Evolutionary conservation across 495 filamentous ascomycete genomes (phyloP), one percentile per base, ranked within the genome.

Genomic region (Aspergillus cristatus): DNA sequence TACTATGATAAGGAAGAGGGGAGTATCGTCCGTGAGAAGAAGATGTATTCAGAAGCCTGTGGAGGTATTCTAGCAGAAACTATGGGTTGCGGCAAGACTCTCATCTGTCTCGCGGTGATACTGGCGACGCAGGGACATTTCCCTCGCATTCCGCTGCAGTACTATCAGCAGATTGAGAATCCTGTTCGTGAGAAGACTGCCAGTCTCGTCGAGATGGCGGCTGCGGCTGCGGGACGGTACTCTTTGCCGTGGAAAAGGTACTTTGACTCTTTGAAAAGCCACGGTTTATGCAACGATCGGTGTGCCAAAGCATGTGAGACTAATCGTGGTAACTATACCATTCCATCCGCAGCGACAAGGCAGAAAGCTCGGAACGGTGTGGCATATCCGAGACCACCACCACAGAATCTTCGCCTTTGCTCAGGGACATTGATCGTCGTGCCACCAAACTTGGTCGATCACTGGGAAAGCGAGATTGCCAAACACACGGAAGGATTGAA

Each of bases 41-140:
- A 68, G 7, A 70, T 74, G 38, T 94, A 91, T 50, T 86, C 90
- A 12, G 74, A 79, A 37, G 73, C 79, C 14, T 70, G 69, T 41
- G 90, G 90, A 35, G 90, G 89, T 10, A 68, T 70, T 26, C 56
- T 70, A 28, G 57, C 67, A 3, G 65, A 67, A 42, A 91, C 73
- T 31, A 82, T 84, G 78, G 76, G 75, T 28, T 70, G 77, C 4
- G 89, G 90, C 0, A 97, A 97, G 63, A 96, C 90, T 0, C 57
- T 95, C 18, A 93, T 97, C 7, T 86, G 83, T 40, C 64, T 97
- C 13, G 73, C 88, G 18, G 62, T 89, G 2, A 84, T 95, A 28
- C 65, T 93, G n/a, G 79, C 84, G 8, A 94, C 86, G 0, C 78
- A 72, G 45, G 70, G 79, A 22, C 73, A 90, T 39, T 70, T 78